Conservation (phyloP, 2,329 filamentous ascomycete genomes). For the Fusarium sp. region DNA sequence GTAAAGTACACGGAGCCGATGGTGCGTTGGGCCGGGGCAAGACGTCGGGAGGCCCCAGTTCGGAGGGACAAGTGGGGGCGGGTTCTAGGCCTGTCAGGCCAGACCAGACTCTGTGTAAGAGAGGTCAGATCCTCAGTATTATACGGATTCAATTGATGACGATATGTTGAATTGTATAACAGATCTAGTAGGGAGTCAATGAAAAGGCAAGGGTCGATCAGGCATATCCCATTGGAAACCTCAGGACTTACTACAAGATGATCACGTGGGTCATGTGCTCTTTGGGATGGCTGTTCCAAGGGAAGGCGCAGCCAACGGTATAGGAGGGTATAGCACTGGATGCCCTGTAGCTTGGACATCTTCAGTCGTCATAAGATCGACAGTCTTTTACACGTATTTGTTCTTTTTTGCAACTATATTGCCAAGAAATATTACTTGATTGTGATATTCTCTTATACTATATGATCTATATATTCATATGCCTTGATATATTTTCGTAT, state of each 20-base stretch:
- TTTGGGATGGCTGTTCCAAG: constrained; percentile 4
- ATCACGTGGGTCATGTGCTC: constrained; percentile 36
- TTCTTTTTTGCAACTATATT: background rate
- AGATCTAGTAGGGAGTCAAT: background rate
- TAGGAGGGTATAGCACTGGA: background rate
- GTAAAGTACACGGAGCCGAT: constrained; percentile 24
- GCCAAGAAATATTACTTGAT: background rate
- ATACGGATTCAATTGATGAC: constrained; percentile 8
- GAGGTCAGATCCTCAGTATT: background rate
- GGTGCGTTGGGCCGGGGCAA: constrained; percentile 32
- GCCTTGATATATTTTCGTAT: background rate
- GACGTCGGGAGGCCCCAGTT: constrained; percentile 19
- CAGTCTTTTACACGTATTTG: background rate
- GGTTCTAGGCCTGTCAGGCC: constrained; percentile 12
- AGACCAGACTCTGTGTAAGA: constrained; percentile 23
- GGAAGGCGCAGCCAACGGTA: constrained; percentile 20
- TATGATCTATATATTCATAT: background rate
- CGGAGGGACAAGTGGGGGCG: constrained; percentile 20
- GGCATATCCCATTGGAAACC: background rate
- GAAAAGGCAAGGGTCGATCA: constrained; percentile 8
- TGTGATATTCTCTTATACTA: background rate
- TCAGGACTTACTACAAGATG: constrained; percentile 12
- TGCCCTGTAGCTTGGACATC: constrained; percentile 10
- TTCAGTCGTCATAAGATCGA: background rate
- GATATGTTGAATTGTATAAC: background rate